Evolutionary conservation across 129 eudicot genomes (phyloP), one percentile per base, ranked within the genome.

Genomic region (Gnaphalium uliginosum): DNA sequence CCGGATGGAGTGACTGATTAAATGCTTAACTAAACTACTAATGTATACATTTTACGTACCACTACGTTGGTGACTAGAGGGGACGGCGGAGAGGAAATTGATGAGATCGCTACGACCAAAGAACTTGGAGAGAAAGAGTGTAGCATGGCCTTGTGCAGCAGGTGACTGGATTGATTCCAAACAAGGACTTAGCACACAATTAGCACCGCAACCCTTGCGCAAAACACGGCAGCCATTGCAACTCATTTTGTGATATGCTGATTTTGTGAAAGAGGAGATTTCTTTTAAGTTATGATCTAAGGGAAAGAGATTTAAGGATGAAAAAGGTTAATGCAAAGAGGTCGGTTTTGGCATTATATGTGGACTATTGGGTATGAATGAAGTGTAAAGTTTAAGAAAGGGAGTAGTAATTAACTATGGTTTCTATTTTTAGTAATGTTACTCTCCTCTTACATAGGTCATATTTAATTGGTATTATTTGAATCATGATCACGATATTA

Each of bases 211-310:
- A 6, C 87, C 92, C 75, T 84, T 85, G 58, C 89, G 69, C 8
- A 91, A 58, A 53, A 87, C 86, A 71, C 96, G 65, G 66, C 97
- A 91, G 37, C 97, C 97, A 80, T 85, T 91, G 90, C 97, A 91
- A 82, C 97, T 91, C 97, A 91, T 91, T 46, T 46, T 66, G 81
- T 61, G 24, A 56, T 29, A 54, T 46, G 2, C 6, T 76, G 21
- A 11, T 22, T 27, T 48, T 26, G 69, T 25, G 83, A 67, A 58
- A 14, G 51, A 68, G 17, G 67, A 48, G 53, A 70, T 56, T 56
- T 56, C 14, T 8, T 56, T 2, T 56, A 26, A 70, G 58, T 56
- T 56, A 56, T 56, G 61, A 70, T 69, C 39, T 62, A 80, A 76
- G 74, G 66, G 19, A 46, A 56, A 32, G 43, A 23, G 73, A 80